Evolutionary conservation across 2,329 filamentous ascomycete genomes (phyloP), one percentile per base, ranked within the genome.

Genomic region (Fusarium scirpi): DNA sequence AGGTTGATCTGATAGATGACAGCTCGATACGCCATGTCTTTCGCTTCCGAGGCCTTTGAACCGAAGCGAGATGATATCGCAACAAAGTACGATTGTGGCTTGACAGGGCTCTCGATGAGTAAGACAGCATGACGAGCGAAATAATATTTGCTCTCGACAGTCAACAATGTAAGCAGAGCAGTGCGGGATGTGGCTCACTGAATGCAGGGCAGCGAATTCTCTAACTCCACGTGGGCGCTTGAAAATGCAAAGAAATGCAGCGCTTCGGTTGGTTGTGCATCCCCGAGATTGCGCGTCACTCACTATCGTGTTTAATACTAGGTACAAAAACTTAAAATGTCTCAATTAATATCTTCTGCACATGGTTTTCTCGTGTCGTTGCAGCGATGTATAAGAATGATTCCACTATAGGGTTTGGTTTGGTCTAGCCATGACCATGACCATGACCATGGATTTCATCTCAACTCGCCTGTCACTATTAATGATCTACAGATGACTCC

Each of bases 201-300:
- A 38, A 10, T 38, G 34, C 27, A 43, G 56, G 32, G 51, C 67
- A 70, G 63, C 73, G 70, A 74, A 73, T 75, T 75, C 70, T 65
- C 63, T 58, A 48, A 65, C 70, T 74, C 70, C 73, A 75, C 73
- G 73, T 75, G 73, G 73, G 73, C 52, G 25, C 34, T 65, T 40
- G 22, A 51, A 65, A 51, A 51, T 45, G 45, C 22, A 68, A 43
- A 47, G 43, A 60, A 59, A 63, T 49, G 30, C 58, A 48, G 52
- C 38, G 43, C 43, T 68, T 62, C 56, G 58, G 58, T 71, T 70
- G 71, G 63, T 69, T 55, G 43, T 49, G 47, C 30, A 29, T 41
- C 43, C 22, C 62, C 58, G 72, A 72, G 62, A 75, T 74, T 74
- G 72, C 73, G 71, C 40, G 68, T 69, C 52, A 44, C 29, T 62